These are phyloP conservation scores for Geosmithia morbida DNA, from an alignment of 2,329 filamentous ascomycete genomes.

Conservation along the genomic window DNA sequence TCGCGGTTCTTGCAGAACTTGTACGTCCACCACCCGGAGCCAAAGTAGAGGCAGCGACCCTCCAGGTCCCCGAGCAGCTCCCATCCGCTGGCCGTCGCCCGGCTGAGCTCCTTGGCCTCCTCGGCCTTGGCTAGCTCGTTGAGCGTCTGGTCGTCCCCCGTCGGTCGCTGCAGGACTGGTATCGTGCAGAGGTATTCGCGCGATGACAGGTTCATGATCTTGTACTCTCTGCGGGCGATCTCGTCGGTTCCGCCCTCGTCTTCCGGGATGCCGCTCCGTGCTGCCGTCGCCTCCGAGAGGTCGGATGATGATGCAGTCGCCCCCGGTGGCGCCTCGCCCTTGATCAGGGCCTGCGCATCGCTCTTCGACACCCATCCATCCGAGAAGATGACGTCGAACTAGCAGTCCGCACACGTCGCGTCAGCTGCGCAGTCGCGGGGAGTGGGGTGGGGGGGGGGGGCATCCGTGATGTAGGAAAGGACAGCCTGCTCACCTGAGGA, in stretches of 20 bases:
- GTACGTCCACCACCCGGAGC: constrained; percentile 92
- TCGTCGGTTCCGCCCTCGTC: constrained; percentile 14
- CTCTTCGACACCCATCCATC: constrained; percentile 57
- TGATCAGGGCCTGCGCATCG: constrained; percentile 50
- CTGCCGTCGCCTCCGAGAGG: constrained; percentile 19
- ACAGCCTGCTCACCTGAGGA: constrained; percentile 51
- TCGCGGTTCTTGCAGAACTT: constrained; percentile 83
- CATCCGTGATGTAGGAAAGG: not conserved
- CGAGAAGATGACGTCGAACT: constrained; percentile 73
- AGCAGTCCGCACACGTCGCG: no score
- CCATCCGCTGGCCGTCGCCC: constrained; percentile 65
- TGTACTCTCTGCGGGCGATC: constrained; percentile 37
- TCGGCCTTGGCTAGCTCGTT: constrained; percentile 55
- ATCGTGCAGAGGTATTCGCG: constrained; percentile 75
- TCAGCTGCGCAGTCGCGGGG: no score
- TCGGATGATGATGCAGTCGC: constrained; percentile 25
- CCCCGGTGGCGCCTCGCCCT: constrained; percentile 15
- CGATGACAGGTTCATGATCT: constrained; percentile 57
- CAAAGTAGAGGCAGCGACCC: constrained; percentile 67
- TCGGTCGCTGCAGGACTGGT: constrained; percentile 48
- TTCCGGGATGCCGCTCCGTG: constrained; percentile 3
- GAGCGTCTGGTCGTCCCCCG: constrained; percentile 48
- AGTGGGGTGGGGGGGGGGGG: not conserved
- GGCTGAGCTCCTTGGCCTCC: constrained; percentile 64
- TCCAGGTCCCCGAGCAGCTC: constrained; percentile 68